Evolutionary conservation across 768 basidiomycete genomes (phyloP), one percentile per base, ranked within the genome.

Genomic region (Termitomyces sp.): DNA sequence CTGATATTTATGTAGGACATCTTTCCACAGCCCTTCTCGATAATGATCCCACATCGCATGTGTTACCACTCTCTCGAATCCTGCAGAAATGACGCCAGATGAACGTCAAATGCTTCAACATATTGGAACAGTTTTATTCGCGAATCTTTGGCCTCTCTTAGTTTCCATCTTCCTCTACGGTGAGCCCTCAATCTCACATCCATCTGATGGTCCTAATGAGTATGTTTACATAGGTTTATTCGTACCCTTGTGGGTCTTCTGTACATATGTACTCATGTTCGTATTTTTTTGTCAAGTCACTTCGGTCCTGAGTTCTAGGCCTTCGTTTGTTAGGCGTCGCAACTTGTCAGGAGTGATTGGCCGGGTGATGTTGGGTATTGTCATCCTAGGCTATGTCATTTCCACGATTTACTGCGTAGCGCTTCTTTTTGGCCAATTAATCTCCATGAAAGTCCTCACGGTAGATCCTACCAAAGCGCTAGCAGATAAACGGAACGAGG

Each of bases 391-490:
- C 14, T 31, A 48, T 11, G 12, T 42, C 10, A 35, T 48, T 21
- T 47, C 54, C 14, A 56, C 54, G 6, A 40, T 48, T 27, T 56
- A 48, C 19, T 56, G 54, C 14, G 7, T 27, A 16, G 54, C 35
- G 34, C 19, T 38, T 12, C 27, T 56, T 23, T 31, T 38, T 7
- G 46, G 34, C 16, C 54, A 56, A 35, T 12, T 56, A 8, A 47
- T 56, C 37, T n/a, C 46, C 16, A 32, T 48, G 5, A 23, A 23
- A 7, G 54, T 45, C 19, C 42, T 61, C 29, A 2, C 4, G 34
- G 9, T 9, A 1, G 45, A 29, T 31, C 27, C 27, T 31, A 5
- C 4, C 1, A 31, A 19, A 19, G 3, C 17, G 1, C 10, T 46
- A n/a, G 29, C 4, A n/a, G 29, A 46, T 11, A 46, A 31, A 31